phyloP scores from a whole-genome alignment of 148 eudicot species.

The Oxyria digyna region DNA sequence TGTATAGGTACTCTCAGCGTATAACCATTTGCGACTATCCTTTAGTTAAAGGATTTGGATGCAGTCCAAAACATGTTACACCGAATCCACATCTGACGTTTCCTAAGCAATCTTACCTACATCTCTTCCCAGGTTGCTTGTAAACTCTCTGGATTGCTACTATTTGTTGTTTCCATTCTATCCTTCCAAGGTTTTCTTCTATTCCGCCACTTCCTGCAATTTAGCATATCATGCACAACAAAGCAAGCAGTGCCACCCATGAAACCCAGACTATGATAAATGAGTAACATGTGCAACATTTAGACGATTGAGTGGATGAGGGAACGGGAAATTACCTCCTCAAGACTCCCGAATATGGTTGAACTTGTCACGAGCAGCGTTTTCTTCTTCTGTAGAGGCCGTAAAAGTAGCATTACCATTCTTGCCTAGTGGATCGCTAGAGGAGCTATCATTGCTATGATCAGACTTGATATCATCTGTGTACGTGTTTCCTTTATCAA shows the following conservation, averaged over 20 bases:
- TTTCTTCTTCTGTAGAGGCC: background rate
- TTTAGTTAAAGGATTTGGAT: too few species aligned
- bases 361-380: background rate
- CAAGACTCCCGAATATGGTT: background rate
- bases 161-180: background rate
- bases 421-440: background rate
- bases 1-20: too few species aligned
- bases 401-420: background rate
- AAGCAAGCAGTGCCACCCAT: background rate
- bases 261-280: background rate
- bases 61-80: too few species aligned
- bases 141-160: background rate
- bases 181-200: background rate
- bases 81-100: too few species aligned
- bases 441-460: background rate
- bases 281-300: background rate
- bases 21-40: too few species aligned
- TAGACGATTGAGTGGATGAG: background rate
- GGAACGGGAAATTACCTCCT: background rate
- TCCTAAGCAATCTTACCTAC: background rate
- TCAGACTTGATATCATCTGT: background rate
- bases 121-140: background rate
- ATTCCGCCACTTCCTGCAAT: background rate
- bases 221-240: background rate
- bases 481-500: background rate